Percentiles rank a stretch among this genome's conserved stretches.
These are phyloP conservation scores for Picea abies DNA, from an alignment of 83 land plant species.

Conservation along the genomic window DNA sequence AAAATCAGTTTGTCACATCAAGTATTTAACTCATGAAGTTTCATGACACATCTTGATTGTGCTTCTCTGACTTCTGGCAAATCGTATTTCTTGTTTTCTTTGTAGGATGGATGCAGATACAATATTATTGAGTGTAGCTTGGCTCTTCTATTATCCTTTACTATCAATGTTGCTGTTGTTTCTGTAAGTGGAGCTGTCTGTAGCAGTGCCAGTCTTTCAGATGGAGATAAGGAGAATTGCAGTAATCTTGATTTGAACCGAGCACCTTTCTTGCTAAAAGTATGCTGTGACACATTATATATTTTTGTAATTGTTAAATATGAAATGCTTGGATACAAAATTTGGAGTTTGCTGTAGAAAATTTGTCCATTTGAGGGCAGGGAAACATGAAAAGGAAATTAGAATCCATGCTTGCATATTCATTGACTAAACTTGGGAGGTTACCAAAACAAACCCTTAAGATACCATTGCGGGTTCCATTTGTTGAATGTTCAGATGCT, in stretches of 20 bases:
- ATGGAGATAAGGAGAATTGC: conserved; percentile 35
- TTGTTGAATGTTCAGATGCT: not conserved
- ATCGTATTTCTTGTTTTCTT: not conserved
- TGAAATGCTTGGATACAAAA: not conserved
- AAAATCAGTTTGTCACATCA: no score
- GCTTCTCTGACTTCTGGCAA: not conserved
- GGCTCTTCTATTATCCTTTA: conserved; percentile 63
- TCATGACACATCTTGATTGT: no score
- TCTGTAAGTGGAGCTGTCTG: conserved; percentile 80
- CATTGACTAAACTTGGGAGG: not conserved
- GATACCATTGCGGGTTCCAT: not conserved
- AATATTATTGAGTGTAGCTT: conserved; percentile 71
- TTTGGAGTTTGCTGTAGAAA: not conserved
- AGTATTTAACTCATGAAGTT: no score
- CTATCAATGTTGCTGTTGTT: conserved; percentile 75
- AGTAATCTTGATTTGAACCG: conserved; percentile 58
- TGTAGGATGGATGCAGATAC: conserved; percentile 69
- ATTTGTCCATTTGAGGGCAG: not conserved
- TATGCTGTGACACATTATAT: conserved; percentile 10
- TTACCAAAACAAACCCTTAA: not conserved
- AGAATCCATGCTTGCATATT: not conserved
- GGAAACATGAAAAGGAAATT: not conserved
- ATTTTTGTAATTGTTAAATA: not conserved
- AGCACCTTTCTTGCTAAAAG: conserved; percentile 78
- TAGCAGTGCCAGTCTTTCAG: conserved; percentile 29